These are phyloP conservation scores for Pleurotus ostreatus DNA, from an alignment of 768 basidiomycete species.

Conservation along the genomic window DNA sequence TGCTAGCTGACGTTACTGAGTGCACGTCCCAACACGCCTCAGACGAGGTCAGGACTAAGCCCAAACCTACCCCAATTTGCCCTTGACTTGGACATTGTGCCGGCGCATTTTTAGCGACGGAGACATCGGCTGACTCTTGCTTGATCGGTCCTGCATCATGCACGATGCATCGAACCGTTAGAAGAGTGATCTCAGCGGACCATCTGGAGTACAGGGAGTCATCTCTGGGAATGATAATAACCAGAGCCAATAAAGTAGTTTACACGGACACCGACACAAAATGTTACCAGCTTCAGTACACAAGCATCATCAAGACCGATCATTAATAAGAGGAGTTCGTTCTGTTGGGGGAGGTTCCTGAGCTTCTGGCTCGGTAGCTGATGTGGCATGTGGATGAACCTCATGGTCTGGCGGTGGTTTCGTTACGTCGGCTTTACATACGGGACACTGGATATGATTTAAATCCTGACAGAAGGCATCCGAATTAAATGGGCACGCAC, in stretches of 20 bases:
- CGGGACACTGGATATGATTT: slow-evolving; percentile 61
- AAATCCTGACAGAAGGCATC: slow-evolving; percentile 2
- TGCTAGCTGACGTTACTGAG: not conserved
- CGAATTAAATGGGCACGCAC: slow-evolving; percentile 32
- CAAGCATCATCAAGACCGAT: not conserved
- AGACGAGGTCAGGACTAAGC: not conserved
- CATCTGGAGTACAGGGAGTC: not conserved
- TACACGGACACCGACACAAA: not conserved
- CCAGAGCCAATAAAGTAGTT: not conserved
- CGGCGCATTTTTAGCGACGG: no score
- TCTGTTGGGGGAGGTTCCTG: slow-evolving; percentile 12
- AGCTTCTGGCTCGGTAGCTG: slow-evolving; percentile 5
- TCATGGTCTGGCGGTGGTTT: slow-evolving; percentile 33
- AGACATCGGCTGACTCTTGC: no score
- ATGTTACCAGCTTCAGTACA: not conserved
- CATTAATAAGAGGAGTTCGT: slow-evolving; percentile 11
- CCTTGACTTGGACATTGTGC: not conserved
- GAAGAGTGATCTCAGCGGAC: not conserved
- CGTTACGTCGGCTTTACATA: slow-evolving; percentile 92
- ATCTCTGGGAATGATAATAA: not conserved
- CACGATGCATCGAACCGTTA: not conserved
- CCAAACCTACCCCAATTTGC: not conserved
- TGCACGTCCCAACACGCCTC: not conserved
- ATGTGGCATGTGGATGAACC: slow-evolving; percentile 6
- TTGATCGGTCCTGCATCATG: not conserved